Percentiles rank a stretch among this genome's conserved stretches.
These are phyloP conservation scores for Penicillium argentinense DNA, from an alignment of 495 filamentous ascomycete species.

Conservation along the genomic window DNA sequence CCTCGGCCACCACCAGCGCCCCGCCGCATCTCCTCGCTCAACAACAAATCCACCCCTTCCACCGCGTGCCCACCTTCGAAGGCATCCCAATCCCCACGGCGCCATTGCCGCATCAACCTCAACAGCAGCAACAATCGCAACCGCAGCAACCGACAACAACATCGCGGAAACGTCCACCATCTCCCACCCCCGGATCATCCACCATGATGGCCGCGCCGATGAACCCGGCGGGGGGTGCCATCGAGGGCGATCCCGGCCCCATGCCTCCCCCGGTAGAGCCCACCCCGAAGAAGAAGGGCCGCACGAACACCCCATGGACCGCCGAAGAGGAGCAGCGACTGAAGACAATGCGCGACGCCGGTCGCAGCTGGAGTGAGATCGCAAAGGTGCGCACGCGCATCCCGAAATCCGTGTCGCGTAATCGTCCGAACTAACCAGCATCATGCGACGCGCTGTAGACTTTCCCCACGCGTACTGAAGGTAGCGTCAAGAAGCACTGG, in stretches of 20 bases:
- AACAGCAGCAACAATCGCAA: conserved; percentile 33
- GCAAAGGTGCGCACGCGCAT: conserved; percentile 67
- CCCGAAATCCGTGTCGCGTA: background rate
- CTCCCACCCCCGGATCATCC: conserved; percentile 34
- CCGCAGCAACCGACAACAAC: conserved; percentile 27
- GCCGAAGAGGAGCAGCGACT: conserved; percentile 89
- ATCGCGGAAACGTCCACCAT: conserved; percentile 48
- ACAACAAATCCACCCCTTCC: conserved; percentile 46
- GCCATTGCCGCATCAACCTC: conserved; percentile 31
- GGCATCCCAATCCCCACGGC: conserved; percentile 42
- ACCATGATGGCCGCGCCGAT: conserved; percentile 34
- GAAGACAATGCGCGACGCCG: conserved; percentile 90
- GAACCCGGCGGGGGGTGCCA: conserved; percentile 25
- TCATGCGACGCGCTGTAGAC: conserved; percentile 55
- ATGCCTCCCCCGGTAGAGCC: conserved; percentile 35
- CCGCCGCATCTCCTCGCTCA: conserved; percentile 43
- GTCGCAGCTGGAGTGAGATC: conserved; percentile 95
- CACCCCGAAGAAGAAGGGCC: conserved; percentile 80
- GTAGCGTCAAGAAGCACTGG: conserved; percentile 99
- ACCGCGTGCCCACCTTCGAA: conserved; percentile 38
- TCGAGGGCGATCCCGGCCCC: conserved; percentile 35
- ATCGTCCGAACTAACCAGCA: conserved; percentile 5
- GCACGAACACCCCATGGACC: conserved; percentile 98
- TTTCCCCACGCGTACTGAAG: conserved; percentile 90
- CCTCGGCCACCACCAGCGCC: conserved; percentile 36